Conservation (phyloP, 2,329 filamentous ascomycete species). For the Purpureocillium takamizusanense region DNA sequence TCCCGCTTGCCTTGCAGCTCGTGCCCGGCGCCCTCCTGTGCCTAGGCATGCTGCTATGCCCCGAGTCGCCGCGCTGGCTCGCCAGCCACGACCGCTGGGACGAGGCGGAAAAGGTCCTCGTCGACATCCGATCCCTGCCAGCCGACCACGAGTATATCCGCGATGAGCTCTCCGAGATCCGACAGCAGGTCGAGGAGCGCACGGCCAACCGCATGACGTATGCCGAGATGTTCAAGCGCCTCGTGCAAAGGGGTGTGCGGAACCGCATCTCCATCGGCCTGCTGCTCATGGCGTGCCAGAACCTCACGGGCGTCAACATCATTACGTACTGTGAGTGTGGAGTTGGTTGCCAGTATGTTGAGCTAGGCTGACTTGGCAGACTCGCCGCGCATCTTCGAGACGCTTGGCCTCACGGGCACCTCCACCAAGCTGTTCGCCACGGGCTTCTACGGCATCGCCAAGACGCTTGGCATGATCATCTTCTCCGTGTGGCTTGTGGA, state of each 20-base stretch:
- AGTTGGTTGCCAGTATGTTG: no score
- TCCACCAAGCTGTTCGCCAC: conserved; percentile 26
- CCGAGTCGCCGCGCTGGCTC: conserved; percentile 52
- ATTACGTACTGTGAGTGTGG: conserved; percentile 47
- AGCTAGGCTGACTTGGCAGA: conserved; percentile 14
- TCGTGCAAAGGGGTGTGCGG: conserved; percentile 25
- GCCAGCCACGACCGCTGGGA: conserved; percentile 50
- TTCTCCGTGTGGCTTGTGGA: conserved; percentile 37
- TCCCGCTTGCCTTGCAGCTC: conserved; percentile 48
- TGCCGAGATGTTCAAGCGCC: conserved; percentile 15
- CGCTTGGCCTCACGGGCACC: conserved; percentile 21
- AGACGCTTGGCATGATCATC: conserved; percentile 25
- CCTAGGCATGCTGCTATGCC: conserved; percentile 45
- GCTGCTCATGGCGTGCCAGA: conserved; percentile 38
- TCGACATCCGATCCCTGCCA: conserved; percentile 23
- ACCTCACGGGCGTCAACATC: conserved; percentile 40
- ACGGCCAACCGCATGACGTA: conserved; percentile 18
- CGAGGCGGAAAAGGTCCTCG: conserved; percentile 23
- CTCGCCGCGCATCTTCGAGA: conserved; percentile 25
- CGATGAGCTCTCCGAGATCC: conserved; percentile 48
- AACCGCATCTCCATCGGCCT: conserved; percentile 29
- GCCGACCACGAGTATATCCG: conserved; percentile 25
- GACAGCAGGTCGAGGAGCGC: conserved; percentile 43
- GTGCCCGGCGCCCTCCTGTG: conserved; percentile 46
- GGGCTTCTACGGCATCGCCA: conserved; percentile 30